These are phyloP conservation scores for Penicillium corylophilum DNA, from an alignment of 2,329 filamentous ascomycete genomes.

Conservation along the genomic window DNA sequence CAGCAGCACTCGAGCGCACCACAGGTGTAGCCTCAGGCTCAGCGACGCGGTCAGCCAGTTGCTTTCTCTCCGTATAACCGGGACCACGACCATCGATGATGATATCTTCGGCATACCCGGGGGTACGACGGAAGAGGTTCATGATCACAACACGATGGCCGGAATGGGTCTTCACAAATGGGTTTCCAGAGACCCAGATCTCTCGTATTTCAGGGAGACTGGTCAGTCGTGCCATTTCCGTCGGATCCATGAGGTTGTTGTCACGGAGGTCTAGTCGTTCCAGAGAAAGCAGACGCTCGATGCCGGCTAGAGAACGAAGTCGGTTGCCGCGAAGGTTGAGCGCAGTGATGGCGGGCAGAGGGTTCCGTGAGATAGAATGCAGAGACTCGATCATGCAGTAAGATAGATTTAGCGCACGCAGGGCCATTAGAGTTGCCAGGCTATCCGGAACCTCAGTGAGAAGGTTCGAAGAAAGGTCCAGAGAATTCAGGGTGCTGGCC, in stretches of 20 bases:
- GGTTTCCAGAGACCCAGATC: conserved; percentile 89
- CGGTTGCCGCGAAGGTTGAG: conserved; percentile 89
- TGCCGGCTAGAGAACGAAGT: conserved; percentile 79
- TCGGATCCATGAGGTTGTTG: conserved; percentile 86
- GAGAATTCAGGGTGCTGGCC: conserved; percentile 81
- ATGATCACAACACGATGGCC: conserved; percentile 88
- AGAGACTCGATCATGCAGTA: conserved; percentile 97
- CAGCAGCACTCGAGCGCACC: conserved; percentile 66
- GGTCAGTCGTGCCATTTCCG: conserved; percentile 83
- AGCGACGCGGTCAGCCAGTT: conserved; percentile 76
- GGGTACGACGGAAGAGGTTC: conserved; percentile 88
- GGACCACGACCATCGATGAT: conserved; percentile 82
- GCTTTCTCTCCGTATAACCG: conserved; percentile 79
- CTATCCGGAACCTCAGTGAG: conserved; percentile 95
- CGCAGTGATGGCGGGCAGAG: conserved; percentile 88
- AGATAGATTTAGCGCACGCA: conserved; percentile 90
- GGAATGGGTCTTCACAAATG: conserved; percentile 82
- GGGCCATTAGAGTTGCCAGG: conserved; percentile 75
- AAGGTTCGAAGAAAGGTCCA: conserved; percentile 89
- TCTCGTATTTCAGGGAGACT: conserved; percentile 88
- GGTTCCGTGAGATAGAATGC: conserved; percentile 76
- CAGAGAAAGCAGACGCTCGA: conserved; percentile 83
- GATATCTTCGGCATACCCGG: conserved; percentile 87
- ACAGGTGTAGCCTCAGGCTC: conserved; percentile 75
- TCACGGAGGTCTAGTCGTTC: conserved; percentile 90